Evolutionary conservation across 768 basidiomycete species (phyloP).

Genomic region (Boletales sp.): DNA sequence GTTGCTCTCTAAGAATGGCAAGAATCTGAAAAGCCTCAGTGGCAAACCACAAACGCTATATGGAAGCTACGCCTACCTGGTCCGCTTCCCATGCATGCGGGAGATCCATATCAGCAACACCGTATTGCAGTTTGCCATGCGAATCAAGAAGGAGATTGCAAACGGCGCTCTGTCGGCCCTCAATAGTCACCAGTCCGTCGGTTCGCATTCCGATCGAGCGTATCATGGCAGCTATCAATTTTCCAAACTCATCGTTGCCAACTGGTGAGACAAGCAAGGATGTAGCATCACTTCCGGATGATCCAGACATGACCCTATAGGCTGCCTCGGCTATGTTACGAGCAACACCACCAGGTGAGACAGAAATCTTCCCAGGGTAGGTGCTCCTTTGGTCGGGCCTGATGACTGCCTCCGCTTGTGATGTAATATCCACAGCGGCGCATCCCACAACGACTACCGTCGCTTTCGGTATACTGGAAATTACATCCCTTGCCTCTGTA

Average conservation of each 20-base stretch:
- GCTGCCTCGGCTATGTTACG: conserved; percentile 95
- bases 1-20: conserved; percentile 42
- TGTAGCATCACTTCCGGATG: conserved; percentile 25
- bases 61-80: conserved; percentile 32
- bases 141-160: conserved; percentile 84
- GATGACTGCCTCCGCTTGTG: conserved; percentile 38
- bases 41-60: background rate
- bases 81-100: conserved; percentile 46
- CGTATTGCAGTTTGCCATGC: conserved; percentile 69
- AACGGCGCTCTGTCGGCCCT: conserved; percentile 58
- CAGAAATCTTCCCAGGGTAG: conserved; percentile 66
- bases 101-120: conserved; percentile 90
- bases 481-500: background rate
- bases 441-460: conserved; percentile 76
- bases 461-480: conserved; percentile 26
- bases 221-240: conserved; percentile 57
- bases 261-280: conserved; percentile 72
- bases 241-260: conserved; percentile 75
- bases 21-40: conserved; percentile 41
- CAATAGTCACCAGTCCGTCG: conserved; percentile 63
- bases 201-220: conserved; percentile 66
- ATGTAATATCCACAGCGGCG: conserved; percentile 86
- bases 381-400: conserved; percentile 60
- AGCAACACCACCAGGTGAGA: conserved; percentile 85
- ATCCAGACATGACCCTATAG: conserved; percentile 51